Evolutionary conservation across 176 grass and related monocot genomes (phyloP).

Genomic region (Carex pumila): DNA sequence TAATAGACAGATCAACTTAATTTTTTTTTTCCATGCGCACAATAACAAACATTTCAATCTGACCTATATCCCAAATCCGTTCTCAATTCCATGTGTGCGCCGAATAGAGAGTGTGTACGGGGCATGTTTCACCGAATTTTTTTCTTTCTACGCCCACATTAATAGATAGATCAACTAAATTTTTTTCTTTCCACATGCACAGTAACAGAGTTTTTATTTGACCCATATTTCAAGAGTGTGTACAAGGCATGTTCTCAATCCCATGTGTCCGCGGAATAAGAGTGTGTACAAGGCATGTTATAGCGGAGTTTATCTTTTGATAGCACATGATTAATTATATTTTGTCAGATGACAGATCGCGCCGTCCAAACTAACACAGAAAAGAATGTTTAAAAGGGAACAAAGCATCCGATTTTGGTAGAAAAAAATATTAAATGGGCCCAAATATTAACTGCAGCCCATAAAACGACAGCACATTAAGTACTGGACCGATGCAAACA

Average conservation of each 20-base stretch:
- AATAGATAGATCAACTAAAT: too few species aligned
- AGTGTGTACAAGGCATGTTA: not conserved
- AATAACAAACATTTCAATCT: too few species aligned
- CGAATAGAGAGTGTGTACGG: too few species aligned
- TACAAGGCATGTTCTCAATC: not conserved
- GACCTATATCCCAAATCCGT: too few species aligned
- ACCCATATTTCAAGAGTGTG: not conserved
- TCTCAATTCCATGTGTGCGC: too few species aligned
- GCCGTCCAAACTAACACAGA: not conserved
- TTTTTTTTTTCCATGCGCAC: too few species aligned
- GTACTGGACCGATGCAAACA: not conserved
- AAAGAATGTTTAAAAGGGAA: not conserved
- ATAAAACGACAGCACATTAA: constrained; percentile 1
- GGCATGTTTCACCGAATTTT: too few species aligned
- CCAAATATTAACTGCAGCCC: constrained; percentile 15
- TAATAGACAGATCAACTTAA: too few species aligned
- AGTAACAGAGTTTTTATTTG: too few species aligned
- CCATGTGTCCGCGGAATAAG: too few species aligned
- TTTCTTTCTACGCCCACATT: too few species aligned
- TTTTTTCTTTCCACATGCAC: too few species aligned
- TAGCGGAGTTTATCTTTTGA: not conserved
- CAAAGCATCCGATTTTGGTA: not conserved
- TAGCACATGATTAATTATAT: not conserved
- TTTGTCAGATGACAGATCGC: not conserved
- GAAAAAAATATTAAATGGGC: not conserved